Conservation (phyloP, 768 basidiomycete genomes). For the Nidularia pulvinata region DNA sequence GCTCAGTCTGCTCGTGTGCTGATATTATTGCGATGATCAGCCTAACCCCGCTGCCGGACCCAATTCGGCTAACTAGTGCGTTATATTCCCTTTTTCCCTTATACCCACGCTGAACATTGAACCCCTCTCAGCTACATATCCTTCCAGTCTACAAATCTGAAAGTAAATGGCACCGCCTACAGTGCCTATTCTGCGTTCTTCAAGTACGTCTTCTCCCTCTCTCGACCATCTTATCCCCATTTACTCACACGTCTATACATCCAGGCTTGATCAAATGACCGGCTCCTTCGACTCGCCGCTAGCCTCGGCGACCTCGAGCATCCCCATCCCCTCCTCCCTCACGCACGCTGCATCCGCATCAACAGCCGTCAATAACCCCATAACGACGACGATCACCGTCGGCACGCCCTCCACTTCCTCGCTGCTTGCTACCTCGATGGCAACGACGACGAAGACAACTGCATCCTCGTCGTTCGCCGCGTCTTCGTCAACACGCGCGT, state of each 20-base stretch:
- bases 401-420: constrained; percentile 15
- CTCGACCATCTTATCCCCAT: too few relatives aligned
- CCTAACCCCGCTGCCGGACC: constrained; percentile 57
- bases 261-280: constrained; percentile 56
- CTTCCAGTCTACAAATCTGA: constrained; percentile 40
- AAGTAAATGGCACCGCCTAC: constrained; percentile 26
- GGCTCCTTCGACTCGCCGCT: constrained; percentile 55
- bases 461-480: not conserved
- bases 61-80: constrained; percentile 60
- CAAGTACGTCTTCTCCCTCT: constrained; percentile 31
- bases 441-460: not conserved
- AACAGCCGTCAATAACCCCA: constrained; percentile 12
- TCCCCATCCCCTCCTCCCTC: constrained; percentile 39
- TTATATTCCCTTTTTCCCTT: not conserved
- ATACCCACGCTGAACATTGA: constrained; percentile 5
- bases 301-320: constrained; percentile 43
- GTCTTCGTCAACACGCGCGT: not conserved
- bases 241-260: constrained; percentile 1
- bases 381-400: constrained; percentile 39
- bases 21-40: constrained; percentile 23
- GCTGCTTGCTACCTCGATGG: constrained; percentile 1
- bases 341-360: constrained; percentile 23
- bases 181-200: constrained; percentile 54
- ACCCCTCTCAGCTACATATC: constrained; percentile 53
- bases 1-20: not conserved